A percentile compares a stretch with the other conserved stretches of the same genome.
phyloP scores from a whole-genome alignment of 768 basidiomycete genomes.

The Antrodiella citrinella region DNA sequence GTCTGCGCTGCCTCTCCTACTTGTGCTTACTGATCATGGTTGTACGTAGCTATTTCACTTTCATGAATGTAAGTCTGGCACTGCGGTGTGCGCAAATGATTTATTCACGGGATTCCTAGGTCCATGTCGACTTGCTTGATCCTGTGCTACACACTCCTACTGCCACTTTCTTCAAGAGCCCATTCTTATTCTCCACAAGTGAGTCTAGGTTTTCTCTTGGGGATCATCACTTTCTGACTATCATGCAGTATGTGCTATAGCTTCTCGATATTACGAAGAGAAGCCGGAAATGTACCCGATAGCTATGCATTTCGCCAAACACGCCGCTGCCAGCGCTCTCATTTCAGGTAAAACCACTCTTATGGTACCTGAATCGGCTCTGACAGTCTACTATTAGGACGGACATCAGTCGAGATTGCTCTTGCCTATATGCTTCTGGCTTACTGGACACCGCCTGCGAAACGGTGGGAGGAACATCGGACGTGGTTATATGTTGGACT shows the following conservation, averaged over 20 bases:
- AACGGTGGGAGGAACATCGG: slow-evolving; percentile 83
- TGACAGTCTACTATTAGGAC: too few relatives aligned
- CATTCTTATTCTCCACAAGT: slow-evolving; percentile 87
- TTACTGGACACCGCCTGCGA: slow-evolving; percentile 70
- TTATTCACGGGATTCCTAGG: slow-evolving; percentile 65
- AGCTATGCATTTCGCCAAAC: slow-evolving; percentile 85
- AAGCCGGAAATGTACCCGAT: slow-evolving; percentile 82
- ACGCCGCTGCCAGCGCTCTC: slow-evolving; percentile 71
- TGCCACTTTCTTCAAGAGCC: slow-evolving; percentile 72
- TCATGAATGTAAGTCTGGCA: slow-evolving; percentile 15
- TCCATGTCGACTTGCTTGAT: slow-evolving; percentile 73
- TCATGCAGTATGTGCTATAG: slow-evolving; percentile 69
- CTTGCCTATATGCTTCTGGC: slow-evolving; percentile 90
- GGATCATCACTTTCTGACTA: background rate
- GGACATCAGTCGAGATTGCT: slow-evolving; percentile 71
- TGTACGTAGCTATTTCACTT: slow-evolving; percentile 69
- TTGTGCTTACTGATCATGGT: slow-evolving; percentile 26
- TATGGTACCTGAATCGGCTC: slow-evolving; percentile 6
- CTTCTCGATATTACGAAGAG: slow-evolving; percentile 73
- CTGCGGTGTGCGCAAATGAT: background rate
- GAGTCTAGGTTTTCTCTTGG: slow-evolving; percentile 15
- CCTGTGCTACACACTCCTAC: slow-evolving; percentile 74
- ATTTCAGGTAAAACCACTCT: slow-evolving; percentile 58
- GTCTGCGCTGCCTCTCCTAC: background rate
- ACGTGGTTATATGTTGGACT: slow-evolving; percentile 87